Conservation (phyloP, 78 protist genomes). For the Monosiga brevicollis region DNA sequence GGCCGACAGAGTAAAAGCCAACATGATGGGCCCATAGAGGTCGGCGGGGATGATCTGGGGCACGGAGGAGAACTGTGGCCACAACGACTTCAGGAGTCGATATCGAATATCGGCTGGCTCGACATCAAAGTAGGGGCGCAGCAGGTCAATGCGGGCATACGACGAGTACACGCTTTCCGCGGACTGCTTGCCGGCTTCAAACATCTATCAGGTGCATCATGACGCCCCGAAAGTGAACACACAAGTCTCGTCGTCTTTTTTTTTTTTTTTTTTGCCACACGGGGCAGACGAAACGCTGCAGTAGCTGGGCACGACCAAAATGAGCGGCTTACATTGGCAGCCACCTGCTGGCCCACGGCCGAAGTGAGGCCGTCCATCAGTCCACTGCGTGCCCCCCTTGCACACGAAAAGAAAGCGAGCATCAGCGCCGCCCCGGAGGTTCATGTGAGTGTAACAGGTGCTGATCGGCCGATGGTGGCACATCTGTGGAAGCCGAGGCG, state of each 20-base stretch:
- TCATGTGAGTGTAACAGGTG: too few species aligned
- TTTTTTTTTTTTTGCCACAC: neutral
- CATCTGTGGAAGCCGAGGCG: too few species aligned
- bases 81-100: neutral
- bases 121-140: constrained; percentile 7
- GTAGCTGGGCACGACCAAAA: neutral
- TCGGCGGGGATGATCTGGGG: neutral
- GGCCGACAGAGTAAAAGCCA: neutral
- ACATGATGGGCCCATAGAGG: constrained; percentile 6
- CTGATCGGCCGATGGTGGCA: too few species aligned
- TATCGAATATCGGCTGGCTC: neutral
- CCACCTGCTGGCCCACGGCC: neutral
- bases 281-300: neutral
- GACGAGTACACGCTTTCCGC: neutral
- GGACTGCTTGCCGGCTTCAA: neutral
- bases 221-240: neutral
- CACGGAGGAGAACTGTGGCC: neutral
- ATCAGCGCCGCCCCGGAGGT: too few species aligned
- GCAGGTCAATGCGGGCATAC: neutral
- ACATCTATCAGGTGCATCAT: neutral
- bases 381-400: too few species aligned
- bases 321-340: neutral
- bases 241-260: neutral
- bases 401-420: too few species aligned
- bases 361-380: neutral